Conservation (phyloP, 73 alveolate species). For the Paramecium bursaria region DNA sequence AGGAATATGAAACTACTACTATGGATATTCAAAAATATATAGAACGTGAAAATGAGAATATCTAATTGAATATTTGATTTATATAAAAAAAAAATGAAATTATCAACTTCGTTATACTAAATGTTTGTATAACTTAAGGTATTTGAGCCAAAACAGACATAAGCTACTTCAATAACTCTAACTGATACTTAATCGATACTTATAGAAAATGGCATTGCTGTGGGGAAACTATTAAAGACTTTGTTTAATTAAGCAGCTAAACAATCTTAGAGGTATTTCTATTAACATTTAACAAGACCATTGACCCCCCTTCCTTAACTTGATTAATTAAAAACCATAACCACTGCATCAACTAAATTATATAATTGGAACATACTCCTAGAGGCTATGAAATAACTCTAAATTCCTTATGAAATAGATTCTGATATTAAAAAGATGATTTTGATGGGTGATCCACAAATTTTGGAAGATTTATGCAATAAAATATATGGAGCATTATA, state of each 20-base stretch:
- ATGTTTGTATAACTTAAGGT: not conserved
- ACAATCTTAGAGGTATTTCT: constrained; percentile 14
- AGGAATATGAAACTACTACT: constrained; percentile 52
- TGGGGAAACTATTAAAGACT: constrained; percentile 34
- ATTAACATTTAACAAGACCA: not conserved
- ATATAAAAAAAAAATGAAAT: too few relatives aligned
- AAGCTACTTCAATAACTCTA: not conserved
- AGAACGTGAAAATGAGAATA: too few relatives aligned
- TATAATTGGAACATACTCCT: constrained; percentile 34
- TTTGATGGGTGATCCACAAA: constrained; percentile 32
- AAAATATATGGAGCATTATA: constrained; percentile 1
- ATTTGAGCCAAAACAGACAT: not conserved
- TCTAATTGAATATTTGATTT: too few relatives aligned
- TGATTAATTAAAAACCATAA: constrained; percentile 16
- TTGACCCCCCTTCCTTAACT: constrained; percentile 11
- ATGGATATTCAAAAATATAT: too few relatives aligned
- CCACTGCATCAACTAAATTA: constrained; percentile 9
- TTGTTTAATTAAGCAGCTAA: not conserved
- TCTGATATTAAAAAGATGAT: constrained; percentile 22
- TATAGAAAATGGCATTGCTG: constrained; percentile 43
- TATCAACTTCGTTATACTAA: too few relatives aligned
- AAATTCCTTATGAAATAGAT: constrained; percentile 39
- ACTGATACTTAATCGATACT: constrained; percentile 3
- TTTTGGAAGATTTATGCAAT: not conserved
- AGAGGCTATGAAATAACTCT: not conserved